Conservation (phyloP, 805 yeast genomes). For the Teunomyces gatunensis region DNA sequence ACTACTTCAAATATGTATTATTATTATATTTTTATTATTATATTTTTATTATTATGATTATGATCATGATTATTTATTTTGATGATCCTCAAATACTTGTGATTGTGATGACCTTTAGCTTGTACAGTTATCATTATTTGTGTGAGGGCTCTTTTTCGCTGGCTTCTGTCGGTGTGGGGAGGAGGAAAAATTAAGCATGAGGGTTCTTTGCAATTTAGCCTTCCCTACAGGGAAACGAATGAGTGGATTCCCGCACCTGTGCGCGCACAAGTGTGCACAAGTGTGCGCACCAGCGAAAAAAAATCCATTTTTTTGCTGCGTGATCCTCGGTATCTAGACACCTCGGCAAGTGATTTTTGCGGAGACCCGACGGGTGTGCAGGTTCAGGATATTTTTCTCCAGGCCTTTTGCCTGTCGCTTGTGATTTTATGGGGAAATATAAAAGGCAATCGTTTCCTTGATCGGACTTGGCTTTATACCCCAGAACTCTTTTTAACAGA, state of each 20-base stretch:
- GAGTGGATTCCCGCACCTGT: neutral
- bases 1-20: neutral
- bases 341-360: constrained; percentile 2
- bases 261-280: too few relatives aligned
- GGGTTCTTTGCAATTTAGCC: too few relatives aligned
- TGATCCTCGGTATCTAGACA: neutral
- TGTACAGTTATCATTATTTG: too few relatives aligned
- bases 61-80: too few relatives aligned
- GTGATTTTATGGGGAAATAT: constrained; percentile 6
- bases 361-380: constrained; percentile 2
- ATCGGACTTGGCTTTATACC: neutral
- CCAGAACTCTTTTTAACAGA: neutral
- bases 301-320: neutral
- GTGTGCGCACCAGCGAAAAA: neutral
- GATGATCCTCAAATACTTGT: neutral
- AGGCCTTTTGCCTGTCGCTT: neutral
- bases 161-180: too few relatives aligned
- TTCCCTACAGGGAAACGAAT: neutral
- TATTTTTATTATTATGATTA: neutral
- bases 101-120: neutral
- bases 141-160: too few relatives aligned
- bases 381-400: neutral
- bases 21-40: neutral
- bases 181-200: too few relatives aligned
- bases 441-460: constrained; percentile 2